phyloP scores from a whole-genome alignment of 768 basidiomycete genomes.

The Neoboletus subvelutipes region DNA sequence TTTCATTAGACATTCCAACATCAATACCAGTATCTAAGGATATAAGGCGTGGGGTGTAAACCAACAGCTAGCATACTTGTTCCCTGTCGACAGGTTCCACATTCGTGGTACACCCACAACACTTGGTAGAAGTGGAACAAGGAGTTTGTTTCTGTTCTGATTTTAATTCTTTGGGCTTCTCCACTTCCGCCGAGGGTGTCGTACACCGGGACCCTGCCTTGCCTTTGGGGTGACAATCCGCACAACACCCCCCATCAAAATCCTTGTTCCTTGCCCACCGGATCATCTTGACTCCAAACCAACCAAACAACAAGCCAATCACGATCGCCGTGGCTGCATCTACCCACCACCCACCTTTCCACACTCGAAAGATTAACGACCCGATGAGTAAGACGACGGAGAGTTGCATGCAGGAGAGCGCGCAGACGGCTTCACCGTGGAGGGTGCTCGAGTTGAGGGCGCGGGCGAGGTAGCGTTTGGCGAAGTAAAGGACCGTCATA shows the following conservation, averaged over 20 bases:
- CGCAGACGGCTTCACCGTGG: slow-evolving; percentile 44
- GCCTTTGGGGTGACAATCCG: not conserved
- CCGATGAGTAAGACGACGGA: slow-evolving; percentile 44
- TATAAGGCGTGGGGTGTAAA: not conserved
- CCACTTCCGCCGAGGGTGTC: not conserved
- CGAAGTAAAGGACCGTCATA: slow-evolving; percentile 43
- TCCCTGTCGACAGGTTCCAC: not conserved
- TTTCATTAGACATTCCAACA: not conserved
- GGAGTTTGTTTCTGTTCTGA: not conserved
- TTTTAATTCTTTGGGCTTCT: not conserved
- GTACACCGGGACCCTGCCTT: not conserved
- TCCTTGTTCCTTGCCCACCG: slow-evolving; percentile 9
- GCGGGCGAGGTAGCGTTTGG: slow-evolving; percentile 43
- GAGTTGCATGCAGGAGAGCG: slow-evolving; percentile 44
- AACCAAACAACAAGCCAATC: slow-evolving; percentile 8
- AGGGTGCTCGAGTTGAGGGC: slow-evolving; percentile 44
- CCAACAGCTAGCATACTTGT: not conserved
- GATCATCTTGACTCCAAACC: slow-evolving; percentile 33
- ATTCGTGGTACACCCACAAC: slow-evolving; percentile 2
- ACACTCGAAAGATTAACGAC: slow-evolving; percentile 36
- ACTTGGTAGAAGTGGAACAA: not conserved
- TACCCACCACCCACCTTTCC: slow-evolving; percentile 48
- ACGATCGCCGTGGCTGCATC: slow-evolving; percentile 6
- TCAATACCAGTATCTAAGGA: not conserved
- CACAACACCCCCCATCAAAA: slow-evolving; percentile 41